Evolutionary conservation across 2,329 filamentous ascomycete genomes (phyloP).

Genomic region (Colletotrichum echinochloae): DNA sequence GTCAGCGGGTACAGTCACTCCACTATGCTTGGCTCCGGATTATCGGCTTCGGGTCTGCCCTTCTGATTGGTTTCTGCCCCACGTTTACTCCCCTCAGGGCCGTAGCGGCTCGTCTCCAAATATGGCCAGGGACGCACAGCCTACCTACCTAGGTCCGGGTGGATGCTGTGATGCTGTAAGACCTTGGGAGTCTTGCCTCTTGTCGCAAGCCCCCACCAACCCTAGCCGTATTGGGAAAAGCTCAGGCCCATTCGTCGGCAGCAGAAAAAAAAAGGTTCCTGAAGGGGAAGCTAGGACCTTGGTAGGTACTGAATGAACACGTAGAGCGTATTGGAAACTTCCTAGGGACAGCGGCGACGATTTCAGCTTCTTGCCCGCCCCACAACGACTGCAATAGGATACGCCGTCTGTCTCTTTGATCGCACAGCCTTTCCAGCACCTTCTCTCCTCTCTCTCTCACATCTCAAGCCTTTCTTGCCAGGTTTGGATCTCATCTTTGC

Average conservation of each 20-base stretch:
- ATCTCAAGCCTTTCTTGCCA: constrained; percentile 15
- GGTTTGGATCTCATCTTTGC: constrained; percentile 17
- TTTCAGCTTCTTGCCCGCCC: constrained; percentile 41
- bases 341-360: constrained; percentile 38
- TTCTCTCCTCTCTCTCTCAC: constrained; percentile 28
- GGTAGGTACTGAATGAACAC: constrained; percentile 42
- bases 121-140: constrained; percentile 19
- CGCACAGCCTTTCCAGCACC: constrained; percentile 31
- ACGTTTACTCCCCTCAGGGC: constrained; percentile 35
- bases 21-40: constrained; percentile 28
- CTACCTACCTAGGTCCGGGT: no score
- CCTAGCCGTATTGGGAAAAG: constrained; percentile 33
- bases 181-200: constrained; percentile 29
- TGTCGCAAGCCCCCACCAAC: constrained; percentile 25
- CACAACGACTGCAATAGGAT: constrained; percentile 41
- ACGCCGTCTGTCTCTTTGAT: constrained; percentile 35
- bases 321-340: constrained; percentile 42
- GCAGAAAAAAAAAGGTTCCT: constrained; percentile 38
- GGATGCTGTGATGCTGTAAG: constrained; percentile 30
- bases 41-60: constrained; percentile 14
- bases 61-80: constrained; percentile 36
- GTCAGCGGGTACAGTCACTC: neutral
- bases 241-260: constrained; percentile 21
- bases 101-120: constrained; percentile 26
- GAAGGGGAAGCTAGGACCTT: constrained; percentile 36